Percentiles rank a stretch among this genome's conserved stretches.
phyloP scores from a whole-genome alignment of 805 yeast genomes.

The Ogataea naganishii region DNA sequence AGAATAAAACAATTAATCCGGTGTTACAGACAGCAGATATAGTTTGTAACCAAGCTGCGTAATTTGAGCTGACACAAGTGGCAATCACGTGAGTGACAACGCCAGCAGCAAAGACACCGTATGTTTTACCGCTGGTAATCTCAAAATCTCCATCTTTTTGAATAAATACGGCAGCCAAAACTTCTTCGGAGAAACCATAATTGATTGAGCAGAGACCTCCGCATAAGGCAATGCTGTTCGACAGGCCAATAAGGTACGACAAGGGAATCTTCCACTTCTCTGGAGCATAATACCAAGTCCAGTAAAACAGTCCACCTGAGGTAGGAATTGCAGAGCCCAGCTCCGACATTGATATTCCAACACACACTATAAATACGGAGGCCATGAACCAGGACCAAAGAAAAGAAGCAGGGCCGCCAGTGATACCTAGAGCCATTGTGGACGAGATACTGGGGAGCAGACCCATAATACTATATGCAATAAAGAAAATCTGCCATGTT shows the following conservation, averaged over 20 bases:
- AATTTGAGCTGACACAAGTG: conserved; percentile 30
- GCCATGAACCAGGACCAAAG: conserved; percentile 42
- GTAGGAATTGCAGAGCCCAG: conserved; percentile 55
- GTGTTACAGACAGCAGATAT: conserved; percentile 30
- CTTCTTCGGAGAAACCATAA: conserved; percentile 36
- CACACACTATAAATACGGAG: conserved; percentile 42
- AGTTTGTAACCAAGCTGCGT: conserved; percentile 31
- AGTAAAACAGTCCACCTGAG: conserved; percentile 54
- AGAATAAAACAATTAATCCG: conserved; percentile 27
- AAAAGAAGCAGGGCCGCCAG: conserved; percentile 48
- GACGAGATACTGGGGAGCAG: conserved; percentile 59
- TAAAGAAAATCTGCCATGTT: conserved; percentile 49
- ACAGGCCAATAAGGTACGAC: conserved; percentile 33
- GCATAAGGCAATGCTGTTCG: conserved; percentile 31
- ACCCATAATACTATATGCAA: conserved; percentile 57
- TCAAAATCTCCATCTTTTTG: conserved; percentile 30
- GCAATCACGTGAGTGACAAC: conserved; percentile 27
- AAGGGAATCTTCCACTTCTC: conserved; percentile 27
- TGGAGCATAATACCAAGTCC: conserved; percentile 35
- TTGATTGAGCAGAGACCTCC: conserved; percentile 33
- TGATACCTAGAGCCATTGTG: conserved; percentile 43
- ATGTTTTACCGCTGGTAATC: conserved; percentile 28
- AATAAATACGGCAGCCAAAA: conserved; percentile 33
- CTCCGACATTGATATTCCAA: conserved; percentile 53
- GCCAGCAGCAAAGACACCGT: conserved; percentile 38